Evolutionary conservation across 108 stramenopile species (phyloP), one percentile per base, ranked within the genome.

Genomic region (Conticribra guillardii): DNA sequence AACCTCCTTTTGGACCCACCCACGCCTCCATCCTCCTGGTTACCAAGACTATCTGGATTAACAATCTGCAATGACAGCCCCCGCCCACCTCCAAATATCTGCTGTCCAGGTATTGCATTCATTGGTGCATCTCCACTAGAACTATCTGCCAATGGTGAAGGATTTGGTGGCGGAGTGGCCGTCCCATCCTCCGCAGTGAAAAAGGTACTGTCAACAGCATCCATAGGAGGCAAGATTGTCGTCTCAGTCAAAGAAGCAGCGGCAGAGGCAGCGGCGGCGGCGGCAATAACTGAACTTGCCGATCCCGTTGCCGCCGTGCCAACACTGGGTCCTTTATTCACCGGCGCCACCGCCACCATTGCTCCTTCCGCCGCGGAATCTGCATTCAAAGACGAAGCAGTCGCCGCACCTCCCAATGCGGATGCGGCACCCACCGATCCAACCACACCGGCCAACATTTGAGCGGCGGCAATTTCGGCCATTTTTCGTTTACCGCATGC

Each of bases 401-500:
- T n/a, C n/a, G n/a, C n/a, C n/a, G n/a, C n/a, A n/a, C n/a, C n/a
- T n/a, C n/a, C n/a, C n/a, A n/a, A n/a, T n/a, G n/a, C n/a, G n/a
- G n/a, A n/a, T n/a, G n/a, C n/a, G n/a, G n/a, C n/a, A n/a, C n/a
- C n/a, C n/a, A n/a, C n/a, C n/a, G n/a, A n/a, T 24, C 73, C 66
- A n/a, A 67, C 71, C 8, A 89, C 93, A 45, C 89, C 90, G 4
- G 89, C 89, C 53, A 94, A 71, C 93, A 94, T 89, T 33, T 85
- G 84, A 26, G 93, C 93, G 3, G 90, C 93, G 17, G 87, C 89
- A 64, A 94, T 87, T 69, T 94, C 93, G 2, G 86, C 89, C 54
- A 87, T 50, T 75, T 94, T 94, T 11, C 93, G 82, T 73, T 90
- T 92, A 4, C 93, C 93, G 65, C 87, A 89, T 5, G 90, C 93